Conservation (phyloP, 768 basidiomycete genomes). For the Collybia sordida region DNA sequence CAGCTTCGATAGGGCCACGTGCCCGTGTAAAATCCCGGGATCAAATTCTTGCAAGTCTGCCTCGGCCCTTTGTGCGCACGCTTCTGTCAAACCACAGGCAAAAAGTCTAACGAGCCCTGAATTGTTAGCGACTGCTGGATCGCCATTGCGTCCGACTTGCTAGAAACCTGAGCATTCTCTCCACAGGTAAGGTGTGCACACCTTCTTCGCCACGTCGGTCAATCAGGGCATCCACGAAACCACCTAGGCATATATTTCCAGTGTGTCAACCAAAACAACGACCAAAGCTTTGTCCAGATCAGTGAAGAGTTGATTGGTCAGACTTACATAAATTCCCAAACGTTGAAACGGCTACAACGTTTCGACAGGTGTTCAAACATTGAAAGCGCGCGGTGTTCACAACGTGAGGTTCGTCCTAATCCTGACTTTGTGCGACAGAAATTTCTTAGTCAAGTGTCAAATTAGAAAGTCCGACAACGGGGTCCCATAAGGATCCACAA, state of each 20-base stretch:
- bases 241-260: neutral
- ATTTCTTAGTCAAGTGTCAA: slow-evolving; percentile 22
- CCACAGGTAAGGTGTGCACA: slow-evolving; percentile 2
- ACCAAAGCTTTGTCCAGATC: slow-evolving; percentile 6
- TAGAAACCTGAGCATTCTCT: neutral
- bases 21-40: slow-evolving; percentile 4
- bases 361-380: slow-evolving; percentile 6
- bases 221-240: slow-evolving; percentile 11
- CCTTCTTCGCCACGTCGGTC: slow-evolving; percentile 2
- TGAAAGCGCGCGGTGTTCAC: slow-evolving; percentile 5
- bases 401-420: slow-evolving; percentile 16
- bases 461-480: slow-evolving; percentile 39
- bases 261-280: slow-evolving; percentile 15
- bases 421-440: slow-evolving; percentile 5
- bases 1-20: slow-evolving; percentile 13
- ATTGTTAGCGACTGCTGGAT: slow-evolving; percentile 5
- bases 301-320: slow-evolving; percentile 9
- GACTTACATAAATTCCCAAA: slow-evolving; percentile 17
- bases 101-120: slow-evolving; percentile 21
- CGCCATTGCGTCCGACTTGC: neutral
- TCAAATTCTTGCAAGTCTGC: slow-evolving; percentile 10
- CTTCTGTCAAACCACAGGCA: slow-evolving; percentile 17
- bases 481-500: slow-evolving; percentile 42
- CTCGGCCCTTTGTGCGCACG: slow-evolving; percentile 8
- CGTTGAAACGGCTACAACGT: slow-evolving; percentile 12